These are phyloP conservation scores for Corymbia citriodora DNA, from an alignment of 441 rosid species.

Conservation along the genomic window DNA sequence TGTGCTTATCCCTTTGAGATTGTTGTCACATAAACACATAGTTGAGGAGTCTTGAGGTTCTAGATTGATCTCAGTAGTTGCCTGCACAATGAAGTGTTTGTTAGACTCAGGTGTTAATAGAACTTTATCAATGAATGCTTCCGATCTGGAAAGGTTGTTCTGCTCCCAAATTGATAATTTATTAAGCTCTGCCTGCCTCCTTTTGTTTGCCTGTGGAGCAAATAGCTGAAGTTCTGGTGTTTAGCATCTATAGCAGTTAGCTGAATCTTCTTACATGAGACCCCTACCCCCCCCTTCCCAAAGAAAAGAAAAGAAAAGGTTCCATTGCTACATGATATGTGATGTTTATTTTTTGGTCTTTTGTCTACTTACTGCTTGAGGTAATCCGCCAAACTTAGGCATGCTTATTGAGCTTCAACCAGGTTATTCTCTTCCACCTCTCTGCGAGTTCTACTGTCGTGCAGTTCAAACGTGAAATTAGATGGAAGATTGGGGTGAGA, in stretches of 20 bases:
- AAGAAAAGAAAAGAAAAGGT: too few relatives aligned
- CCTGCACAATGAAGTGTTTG: not conserved
- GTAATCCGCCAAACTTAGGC: not conserved
- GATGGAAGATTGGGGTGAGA: not conserved
- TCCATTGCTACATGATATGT: not conserved
- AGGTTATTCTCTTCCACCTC: not conserved
- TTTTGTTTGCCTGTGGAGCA: not conserved
- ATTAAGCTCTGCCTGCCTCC: not conserved
- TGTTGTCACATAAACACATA: not conserved
- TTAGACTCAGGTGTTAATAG: not conserved
- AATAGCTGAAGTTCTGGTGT: not conserved
- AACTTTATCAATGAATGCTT: not conserved
- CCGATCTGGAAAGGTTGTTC: not conserved
- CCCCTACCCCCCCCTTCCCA: too few relatives aligned
- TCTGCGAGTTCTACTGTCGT: not conserved
- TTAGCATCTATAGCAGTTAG: not conserved
- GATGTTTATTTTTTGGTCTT: not conserved
- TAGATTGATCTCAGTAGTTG: not conserved
- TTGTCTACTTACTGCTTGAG: not conserved
- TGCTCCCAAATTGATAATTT: not conserved
- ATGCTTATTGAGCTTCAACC: not conserved
- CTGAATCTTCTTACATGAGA: not conserved
- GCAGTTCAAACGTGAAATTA: too few relatives aligned
- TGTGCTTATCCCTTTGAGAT: not conserved
- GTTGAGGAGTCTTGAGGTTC: not conserved